Conservation (phyloP, 768 basidiomycete species). For the Tubosaeta brunneosetosa region DNA sequence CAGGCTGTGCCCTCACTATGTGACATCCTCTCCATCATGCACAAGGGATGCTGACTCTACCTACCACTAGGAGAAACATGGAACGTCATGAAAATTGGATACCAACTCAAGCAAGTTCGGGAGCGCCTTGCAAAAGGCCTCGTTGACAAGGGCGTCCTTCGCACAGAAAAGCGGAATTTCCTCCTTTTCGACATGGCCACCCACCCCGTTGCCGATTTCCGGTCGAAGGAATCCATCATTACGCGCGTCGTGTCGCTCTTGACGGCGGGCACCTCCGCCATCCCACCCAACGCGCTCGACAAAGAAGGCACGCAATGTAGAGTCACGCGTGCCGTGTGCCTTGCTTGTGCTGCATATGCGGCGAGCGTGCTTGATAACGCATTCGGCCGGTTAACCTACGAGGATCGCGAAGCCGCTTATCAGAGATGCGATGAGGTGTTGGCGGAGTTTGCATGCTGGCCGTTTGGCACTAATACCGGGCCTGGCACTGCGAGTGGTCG, state of each 20-base stretch:
- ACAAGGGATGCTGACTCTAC: not conserved
- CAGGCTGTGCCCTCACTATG: not conserved
- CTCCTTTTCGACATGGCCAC: slow-evolving; percentile 99
- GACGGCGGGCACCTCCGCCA: slow-evolving; percentile 74
- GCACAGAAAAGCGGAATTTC: slow-evolving; percentile 98
- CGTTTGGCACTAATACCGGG: slow-evolving; percentile 54
- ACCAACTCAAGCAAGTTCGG: slow-evolving; percentile 96
- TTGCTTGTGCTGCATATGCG: slow-evolving; percentile 90
- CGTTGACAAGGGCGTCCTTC: slow-evolving; percentile 97
- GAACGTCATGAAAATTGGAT: slow-evolving; percentile 99
- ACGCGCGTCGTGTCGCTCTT: slow-evolving; percentile 71
- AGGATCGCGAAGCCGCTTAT: slow-evolving; percentile 91
- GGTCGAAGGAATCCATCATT: slow-evolving; percentile 83
- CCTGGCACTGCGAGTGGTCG: slow-evolving; percentile 34
- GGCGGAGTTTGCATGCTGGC: slow-evolving; percentile 88
- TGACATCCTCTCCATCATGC: not conserved
- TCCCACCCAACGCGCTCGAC: slow-evolving; percentile 70
- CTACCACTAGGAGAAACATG: slow-evolving; percentile 84
- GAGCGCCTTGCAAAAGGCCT: slow-evolving; percentile 96
- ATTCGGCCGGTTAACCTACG: slow-evolving; percentile 81
- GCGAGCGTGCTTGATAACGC: slow-evolving; percentile 96
- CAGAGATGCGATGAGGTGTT: slow-evolving; percentile 91
- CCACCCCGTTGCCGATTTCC: slow-evolving; percentile 91
- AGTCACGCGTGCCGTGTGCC: slow-evolving; percentile 71
- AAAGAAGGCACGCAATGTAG: slow-evolving; percentile 80